These are phyloP conservation scores for Pittosporum tobira DNA, from an alignment of 129 eudicot species.

Conservation along the genomic window DNA sequence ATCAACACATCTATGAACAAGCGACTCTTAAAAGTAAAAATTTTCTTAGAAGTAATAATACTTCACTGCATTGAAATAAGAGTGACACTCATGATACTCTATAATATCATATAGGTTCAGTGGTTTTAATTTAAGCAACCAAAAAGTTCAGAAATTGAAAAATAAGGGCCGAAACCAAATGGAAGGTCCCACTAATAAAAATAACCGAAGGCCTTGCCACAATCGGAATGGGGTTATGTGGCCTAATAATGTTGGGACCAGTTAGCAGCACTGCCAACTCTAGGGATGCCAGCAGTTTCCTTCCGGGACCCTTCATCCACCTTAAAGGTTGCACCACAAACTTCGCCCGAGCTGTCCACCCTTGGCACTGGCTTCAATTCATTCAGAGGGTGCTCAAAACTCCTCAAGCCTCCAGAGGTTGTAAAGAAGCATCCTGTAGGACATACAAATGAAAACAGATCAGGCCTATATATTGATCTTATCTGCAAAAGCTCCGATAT, in stretches of 20 bases:
- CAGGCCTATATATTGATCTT: neutral
- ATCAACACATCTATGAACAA: neutral
- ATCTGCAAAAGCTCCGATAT: neutral
- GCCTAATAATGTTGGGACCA: constrained; percentile 71
- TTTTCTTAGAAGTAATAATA: neutral
- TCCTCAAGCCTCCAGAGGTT: constrained; percentile 84
- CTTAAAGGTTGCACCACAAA: constrained; percentile 85
- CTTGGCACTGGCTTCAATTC: constrained; percentile 93
- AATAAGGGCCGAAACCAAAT: neutral
- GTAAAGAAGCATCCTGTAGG: constrained; percentile 82
- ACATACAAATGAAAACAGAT: neutral
- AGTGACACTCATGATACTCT: constrained; percentile 1
- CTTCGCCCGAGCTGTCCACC: constrained; percentile 85
- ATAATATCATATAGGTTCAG: neutral
- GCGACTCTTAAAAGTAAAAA: neutral
- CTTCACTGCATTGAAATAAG: too few species aligned
- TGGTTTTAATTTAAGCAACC: neutral
- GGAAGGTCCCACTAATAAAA: constrained; percentile 13
- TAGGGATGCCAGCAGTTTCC: constrained; percentile 66
- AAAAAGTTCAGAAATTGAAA: neutral
- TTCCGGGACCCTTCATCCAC: constrained; percentile 61
- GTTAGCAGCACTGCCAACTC: constrained; percentile 95
- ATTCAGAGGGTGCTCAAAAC: constrained; percentile 87
- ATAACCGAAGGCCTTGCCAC: constrained; percentile 8
- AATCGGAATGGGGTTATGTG: neutral